Evolutionary conservation across 768 basidiomycete species (phyloP).

Genomic region (Coprinellus micaceus): DNA sequence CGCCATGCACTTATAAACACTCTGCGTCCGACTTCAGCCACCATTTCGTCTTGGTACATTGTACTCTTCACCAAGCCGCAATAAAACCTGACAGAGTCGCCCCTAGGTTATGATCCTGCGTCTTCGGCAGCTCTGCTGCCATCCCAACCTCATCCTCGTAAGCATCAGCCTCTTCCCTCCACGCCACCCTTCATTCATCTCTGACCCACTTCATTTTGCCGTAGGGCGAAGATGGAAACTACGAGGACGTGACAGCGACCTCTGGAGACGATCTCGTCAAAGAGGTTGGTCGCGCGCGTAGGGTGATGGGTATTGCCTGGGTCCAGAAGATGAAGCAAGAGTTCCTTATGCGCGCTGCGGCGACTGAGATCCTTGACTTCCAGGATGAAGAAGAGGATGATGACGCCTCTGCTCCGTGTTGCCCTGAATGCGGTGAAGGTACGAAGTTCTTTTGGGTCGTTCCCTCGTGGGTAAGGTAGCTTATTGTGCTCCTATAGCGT

Average conservation of each 20-base stretch:
- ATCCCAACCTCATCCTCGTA: slow-evolving; percentile 68
- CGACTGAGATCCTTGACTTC: slow-evolving; percentile 40
- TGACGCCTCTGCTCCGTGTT: slow-evolving; percentile 32
- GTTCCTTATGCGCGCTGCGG: slow-evolving; percentile 47
- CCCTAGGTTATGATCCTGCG: slow-evolving; percentile 70
- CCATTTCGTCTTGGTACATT: slow-evolving; percentile 40
- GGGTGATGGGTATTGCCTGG: slow-evolving; percentile 42
- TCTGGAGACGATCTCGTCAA: slow-evolving; percentile 47
- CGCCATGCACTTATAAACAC: not conserved
- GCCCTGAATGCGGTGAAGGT: slow-evolving; percentile 70
- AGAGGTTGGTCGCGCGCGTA: slow-evolving; percentile 55
- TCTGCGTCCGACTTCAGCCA: slow-evolving; percentile 33
- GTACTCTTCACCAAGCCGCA: too few relatives aligned
- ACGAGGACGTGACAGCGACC: slow-evolving; percentile 49
- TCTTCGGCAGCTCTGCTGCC: slow-evolving; percentile 69
- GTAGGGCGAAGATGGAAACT: slow-evolving; percentile 30
- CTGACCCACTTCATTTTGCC: too few relatives aligned
- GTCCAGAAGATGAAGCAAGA: slow-evolving; percentile 32
- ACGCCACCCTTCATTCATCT: too few relatives aligned
- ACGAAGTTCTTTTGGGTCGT: too few relatives aligned
- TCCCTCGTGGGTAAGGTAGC: too few relatives aligned
- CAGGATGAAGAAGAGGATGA: slow-evolving; percentile 45
- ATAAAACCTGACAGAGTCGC: not conserved
- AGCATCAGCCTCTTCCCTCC: too few relatives aligned
- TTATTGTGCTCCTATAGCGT: slow-evolving; percentile 28